phyloP scores from a whole-genome alignment of 129 eudicot genomes.

The Chrysanthemum lavandulifolium region DNA sequence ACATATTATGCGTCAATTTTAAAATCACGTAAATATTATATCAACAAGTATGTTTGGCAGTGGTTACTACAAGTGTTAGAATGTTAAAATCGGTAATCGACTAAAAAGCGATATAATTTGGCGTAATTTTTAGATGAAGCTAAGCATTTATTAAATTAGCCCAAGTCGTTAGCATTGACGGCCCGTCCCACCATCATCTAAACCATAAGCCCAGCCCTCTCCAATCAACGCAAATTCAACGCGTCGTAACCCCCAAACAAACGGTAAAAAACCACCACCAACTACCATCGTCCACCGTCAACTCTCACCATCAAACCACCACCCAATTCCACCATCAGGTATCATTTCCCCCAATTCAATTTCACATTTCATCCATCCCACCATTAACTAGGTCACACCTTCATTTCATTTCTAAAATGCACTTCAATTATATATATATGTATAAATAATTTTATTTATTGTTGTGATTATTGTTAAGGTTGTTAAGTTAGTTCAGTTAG shows the following conservation, averaged over 20 bases:
- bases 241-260: not conserved
- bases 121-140: not conserved
- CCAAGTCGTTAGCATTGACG: constrained; percentile 7
- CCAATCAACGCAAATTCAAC: constrained; percentile 33
- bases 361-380: constrained; percentile 1
- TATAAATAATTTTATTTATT: constrained; percentile 6
- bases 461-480: too few relatives aligned
- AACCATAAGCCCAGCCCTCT: constrained; percentile 30
- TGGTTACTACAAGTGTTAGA: too few relatives aligned
- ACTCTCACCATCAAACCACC: too few relatives aligned
- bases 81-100: too few relatives aligned
- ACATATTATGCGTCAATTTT: too few relatives aligned
- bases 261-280: constrained; percentile 16
- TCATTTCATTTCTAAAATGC: constrained; percentile 22
- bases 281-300: constrained; percentile 27
- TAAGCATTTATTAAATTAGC: constrained; percentile 2
- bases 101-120: too few relatives aligned
- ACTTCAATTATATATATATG: constrained; percentile 2
- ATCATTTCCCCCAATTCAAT: constrained; percentile 36
- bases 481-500: constrained; percentile 11
- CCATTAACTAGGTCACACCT: constrained; percentile 22
- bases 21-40: too few relatives aligned
- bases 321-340: constrained; percentile 20
- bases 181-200: constrained; percentile 23
- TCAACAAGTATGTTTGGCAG: too few relatives aligned